phyloP scores from a whole-genome alignment of 768 basidiomycete species.

The Ramaria sp. region DNA sequence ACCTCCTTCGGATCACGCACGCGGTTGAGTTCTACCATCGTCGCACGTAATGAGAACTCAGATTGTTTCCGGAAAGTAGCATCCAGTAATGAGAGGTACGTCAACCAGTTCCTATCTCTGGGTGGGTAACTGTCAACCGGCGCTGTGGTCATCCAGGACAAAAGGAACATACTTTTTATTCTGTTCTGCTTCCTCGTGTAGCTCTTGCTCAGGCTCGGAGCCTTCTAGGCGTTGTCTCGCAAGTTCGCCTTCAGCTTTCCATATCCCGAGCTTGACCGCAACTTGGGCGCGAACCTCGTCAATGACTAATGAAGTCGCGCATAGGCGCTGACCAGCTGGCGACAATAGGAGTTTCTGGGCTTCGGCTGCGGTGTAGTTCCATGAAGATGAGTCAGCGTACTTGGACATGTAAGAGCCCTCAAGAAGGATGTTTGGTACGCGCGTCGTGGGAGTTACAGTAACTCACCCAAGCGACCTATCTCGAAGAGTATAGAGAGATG shows the following conservation, averaged over 20 bases:
- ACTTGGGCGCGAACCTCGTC: conserved; percentile 70
- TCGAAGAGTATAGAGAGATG: conserved; percentile 65
- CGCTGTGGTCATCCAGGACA: not conserved
- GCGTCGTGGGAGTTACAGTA: conserved; percentile 21
- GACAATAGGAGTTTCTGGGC: conserved; percentile 5
- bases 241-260: conserved; percentile 48
- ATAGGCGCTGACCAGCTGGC: conserved; percentile 28
- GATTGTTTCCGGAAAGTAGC: conserved; percentile 35
- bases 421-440: not conserved
- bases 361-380: not conserved
- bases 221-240: conserved; percentile 23
- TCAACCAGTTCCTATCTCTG: conserved; percentile 77
- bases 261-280: conserved; percentile 44
- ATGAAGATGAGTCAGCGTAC: not conserved
- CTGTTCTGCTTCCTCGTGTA: conserved; percentile 46
- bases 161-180: conserved; percentile 31
- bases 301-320: conserved; percentile 59
- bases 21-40: conserved; percentile 4
- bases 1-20: conserved; percentile 9
- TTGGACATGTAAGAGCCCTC: not conserved
- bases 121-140: conserved; percentile 5
- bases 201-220: conserved; percentile 7
- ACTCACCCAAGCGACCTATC: conserved; percentile 59
- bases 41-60: conserved; percentile 22
- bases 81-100: conserved; percentile 67